Evolutionary conservation across 225 moss, liverwort and hornwort species (phyloP).

Genomic region (Marchantia polymorpha): DNA sequence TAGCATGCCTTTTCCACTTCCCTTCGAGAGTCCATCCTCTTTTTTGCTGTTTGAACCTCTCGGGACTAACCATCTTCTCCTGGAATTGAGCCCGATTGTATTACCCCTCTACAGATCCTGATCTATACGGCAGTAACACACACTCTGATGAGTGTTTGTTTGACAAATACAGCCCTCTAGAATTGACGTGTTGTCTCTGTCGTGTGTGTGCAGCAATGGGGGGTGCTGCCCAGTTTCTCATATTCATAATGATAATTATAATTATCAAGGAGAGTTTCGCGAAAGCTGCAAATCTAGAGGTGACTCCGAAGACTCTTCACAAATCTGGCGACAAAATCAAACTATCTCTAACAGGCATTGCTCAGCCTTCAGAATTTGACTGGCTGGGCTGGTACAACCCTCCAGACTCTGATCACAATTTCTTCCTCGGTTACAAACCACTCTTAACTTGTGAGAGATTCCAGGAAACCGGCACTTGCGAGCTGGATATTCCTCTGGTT

Average conservation of each 20-base stretch:
- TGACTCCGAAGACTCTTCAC: conserved; percentile 31
- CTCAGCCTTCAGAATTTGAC: conserved; percentile 54
- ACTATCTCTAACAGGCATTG: conserved; percentile 54
- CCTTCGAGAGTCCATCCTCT: too few relatives aligned
- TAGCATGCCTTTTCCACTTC: too few relatives aligned
- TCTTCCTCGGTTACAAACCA: conserved; percentile 64
- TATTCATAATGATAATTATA: conserved; percentile 45
- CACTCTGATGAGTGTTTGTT: too few relatives aligned
- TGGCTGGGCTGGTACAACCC: conserved; percentile 87
- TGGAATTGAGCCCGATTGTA: too few relatives aligned
- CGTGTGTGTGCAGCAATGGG: conserved; percentile 35
- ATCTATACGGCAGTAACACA: too few relatives aligned
- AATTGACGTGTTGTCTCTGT: background rate
- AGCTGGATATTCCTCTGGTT: conserved; percentile 44
- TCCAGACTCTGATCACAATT: conserved; percentile 60
- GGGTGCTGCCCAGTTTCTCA: conserved; percentile 41
- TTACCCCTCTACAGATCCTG: too few relatives aligned
- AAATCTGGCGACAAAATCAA: conserved; percentile 53
- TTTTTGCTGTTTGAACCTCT: too few relatives aligned
- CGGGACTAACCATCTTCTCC: too few relatives aligned
- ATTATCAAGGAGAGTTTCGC: conserved; percentile 51
- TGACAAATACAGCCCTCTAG: background rate
- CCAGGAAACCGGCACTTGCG: conserved; percentile 45
- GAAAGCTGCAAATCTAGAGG: conserved; percentile 33
- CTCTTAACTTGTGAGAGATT: conserved; percentile 46